Percentiles rank a stretch among this genome's conserved stretches.
These are phyloP conservation scores for Clavariopsis aquatica DNA, from an alignment of 495 filamentous ascomycete species.

Conservation along the genomic window DNA sequence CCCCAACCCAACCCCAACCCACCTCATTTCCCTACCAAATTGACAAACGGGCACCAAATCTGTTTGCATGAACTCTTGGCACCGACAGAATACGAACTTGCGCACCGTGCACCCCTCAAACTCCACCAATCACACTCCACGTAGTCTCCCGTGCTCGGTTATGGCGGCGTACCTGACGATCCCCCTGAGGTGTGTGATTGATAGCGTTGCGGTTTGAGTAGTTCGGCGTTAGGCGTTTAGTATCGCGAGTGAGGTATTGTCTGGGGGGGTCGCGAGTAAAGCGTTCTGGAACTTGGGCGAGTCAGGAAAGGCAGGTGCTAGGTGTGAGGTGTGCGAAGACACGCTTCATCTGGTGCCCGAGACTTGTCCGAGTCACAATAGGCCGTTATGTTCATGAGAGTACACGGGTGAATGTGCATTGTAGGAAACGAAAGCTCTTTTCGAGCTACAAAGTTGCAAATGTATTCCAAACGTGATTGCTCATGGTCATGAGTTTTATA, in stretches of 20 bases:
- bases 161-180: constrained; percentile 4
- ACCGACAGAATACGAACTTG: background rate
- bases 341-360: background rate
- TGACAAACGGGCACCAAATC: no score
- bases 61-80: no score
- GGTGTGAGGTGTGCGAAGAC: background rate
- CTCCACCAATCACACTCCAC: background rate
- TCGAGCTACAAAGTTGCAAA: no score
- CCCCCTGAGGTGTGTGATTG: background rate
- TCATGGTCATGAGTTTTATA: no score
- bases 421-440: no score
- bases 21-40: no score
- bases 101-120: background rate
- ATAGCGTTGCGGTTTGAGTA: background rate
- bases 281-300: background rate
- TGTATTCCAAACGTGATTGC: no score
- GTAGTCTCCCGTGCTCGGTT: background rate
- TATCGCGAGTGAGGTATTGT: background rate
- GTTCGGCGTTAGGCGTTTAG: background rate
- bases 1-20: no score
- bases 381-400: no score
- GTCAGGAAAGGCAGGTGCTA: background rate
- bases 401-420: no score
- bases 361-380: background rate
- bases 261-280: background rate